A percentile compares a stretch with the other conserved stretches of the same genome.
Evolutionary conservation across 495 filamentous ascomycete species (phyloP).

Genomic region (Daldinia childiae): DNA sequence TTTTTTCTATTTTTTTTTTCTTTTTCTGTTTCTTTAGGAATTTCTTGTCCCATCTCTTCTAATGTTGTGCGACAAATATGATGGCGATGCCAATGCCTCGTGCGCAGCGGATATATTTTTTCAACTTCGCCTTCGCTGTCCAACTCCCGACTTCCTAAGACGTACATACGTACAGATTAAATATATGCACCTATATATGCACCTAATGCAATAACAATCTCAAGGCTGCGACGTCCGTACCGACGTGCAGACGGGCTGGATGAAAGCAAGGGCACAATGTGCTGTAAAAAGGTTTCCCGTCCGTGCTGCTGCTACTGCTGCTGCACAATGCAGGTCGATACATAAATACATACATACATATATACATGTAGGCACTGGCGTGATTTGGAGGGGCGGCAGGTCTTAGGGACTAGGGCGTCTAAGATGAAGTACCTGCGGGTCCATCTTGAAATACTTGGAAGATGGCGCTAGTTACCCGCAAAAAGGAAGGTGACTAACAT

Average conservation of each 20-base stretch:
- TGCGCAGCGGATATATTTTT: conserved; percentile 25
- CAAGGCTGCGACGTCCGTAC: conserved; percentile 13
- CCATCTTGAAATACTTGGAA: conserved; percentile 32
- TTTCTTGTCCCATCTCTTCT: conserved; percentile 28
- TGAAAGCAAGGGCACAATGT: conserved; percentile 19
- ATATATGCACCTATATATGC: conserved; percentile 4
- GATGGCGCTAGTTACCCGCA: conserved; percentile 19
- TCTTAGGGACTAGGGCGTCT: conserved; percentile 19
- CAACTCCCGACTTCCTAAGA: conserved; percentile 42
- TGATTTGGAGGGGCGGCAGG: conserved; percentile 27
- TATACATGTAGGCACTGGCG: conserved; percentile 15
- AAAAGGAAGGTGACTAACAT: conserved; percentile 24
- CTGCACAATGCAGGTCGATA: conserved; percentile 29
- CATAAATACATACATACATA: background rate
- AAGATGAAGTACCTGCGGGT: conserved; percentile 35
- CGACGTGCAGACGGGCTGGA: conserved; percentile 31
- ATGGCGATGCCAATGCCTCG: conserved; percentile 25
- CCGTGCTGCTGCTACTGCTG: conserved; percentile 20
- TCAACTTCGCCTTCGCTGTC: conserved; percentile 15
- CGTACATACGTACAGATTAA: background rate
- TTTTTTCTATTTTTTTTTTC: background rate
- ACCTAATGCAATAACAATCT: conserved; percentile 19
- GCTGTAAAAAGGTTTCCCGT: conserved; percentile 24
- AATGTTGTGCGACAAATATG: conserved; percentile 32
- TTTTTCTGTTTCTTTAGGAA: conserved; percentile 14